These are phyloP conservation scores for Brachypodium distachyon DNA, from an alignment of 202 grass and related monocot genomes.

Conservation along the genomic window DNA sequence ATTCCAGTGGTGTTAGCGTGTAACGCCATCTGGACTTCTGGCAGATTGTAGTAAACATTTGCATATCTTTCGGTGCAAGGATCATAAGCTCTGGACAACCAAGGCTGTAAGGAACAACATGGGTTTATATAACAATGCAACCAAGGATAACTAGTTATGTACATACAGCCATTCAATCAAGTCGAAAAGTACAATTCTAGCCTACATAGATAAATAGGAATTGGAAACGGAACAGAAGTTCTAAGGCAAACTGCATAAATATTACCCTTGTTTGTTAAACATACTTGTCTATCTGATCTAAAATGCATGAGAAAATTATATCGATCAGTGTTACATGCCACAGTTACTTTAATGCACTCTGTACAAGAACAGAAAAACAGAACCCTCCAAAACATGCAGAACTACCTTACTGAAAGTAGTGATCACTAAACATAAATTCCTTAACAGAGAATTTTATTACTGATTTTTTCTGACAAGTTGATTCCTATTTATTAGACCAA, in stretches of 20 bases:
- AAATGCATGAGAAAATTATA: neutral
- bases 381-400: neutral
- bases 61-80: conserved; percentile 87
- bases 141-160: neutral
- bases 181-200: neutral
- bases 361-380: neutral
- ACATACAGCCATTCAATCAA: conserved; percentile 9
- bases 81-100: conserved; percentile 97
- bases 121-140: neutral
- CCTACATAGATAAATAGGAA: neutral
- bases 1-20: conserved; percentile 88
- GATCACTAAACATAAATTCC: neutral
- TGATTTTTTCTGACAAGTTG: neutral
- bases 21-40: conserved; percentile 80
- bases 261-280: neutral
- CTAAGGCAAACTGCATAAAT: neutral
- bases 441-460: neutral
- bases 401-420: neutral
- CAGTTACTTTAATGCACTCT: neutral
- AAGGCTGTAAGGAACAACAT: conserved; percentile 50
- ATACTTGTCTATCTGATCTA: neutral
- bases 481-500: neutral
- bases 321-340: neutral
- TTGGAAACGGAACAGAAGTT: neutral
- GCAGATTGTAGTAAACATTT: conserved; percentile 71